Evolutionary conservation across 352 stramenopile species (phyloP).

Genomic region (Globisporangium emineosum): DNA sequence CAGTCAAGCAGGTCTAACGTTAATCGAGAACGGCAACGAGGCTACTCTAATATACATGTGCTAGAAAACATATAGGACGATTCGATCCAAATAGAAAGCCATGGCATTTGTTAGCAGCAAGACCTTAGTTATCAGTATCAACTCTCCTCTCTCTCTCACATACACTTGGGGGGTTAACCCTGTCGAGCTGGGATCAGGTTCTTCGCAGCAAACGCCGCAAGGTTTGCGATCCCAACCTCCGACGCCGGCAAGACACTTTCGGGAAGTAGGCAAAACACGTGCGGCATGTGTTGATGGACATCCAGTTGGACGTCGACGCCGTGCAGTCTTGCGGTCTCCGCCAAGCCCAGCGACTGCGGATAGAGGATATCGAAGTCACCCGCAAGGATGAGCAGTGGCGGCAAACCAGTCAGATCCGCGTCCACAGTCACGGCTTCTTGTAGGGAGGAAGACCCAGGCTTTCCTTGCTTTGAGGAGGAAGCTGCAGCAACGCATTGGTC

Average conservation of each 20-base stretch:
- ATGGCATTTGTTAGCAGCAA: too few relatives aligned
- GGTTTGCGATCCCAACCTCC: slow-evolving; percentile 24
- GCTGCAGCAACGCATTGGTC: slow-evolving; percentile 3
- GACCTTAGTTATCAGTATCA: too few relatives aligned
- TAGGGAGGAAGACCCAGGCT: slow-evolving; percentile 23
- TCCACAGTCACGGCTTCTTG: slow-evolving; percentile 33
- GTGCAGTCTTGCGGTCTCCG: slow-evolving; percentile 29
- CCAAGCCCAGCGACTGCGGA: slow-evolving; percentile 28
- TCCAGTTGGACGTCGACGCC: slow-evolving; percentile 30
- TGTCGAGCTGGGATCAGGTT: slow-evolving; percentile 6
- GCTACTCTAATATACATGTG: too few relatives aligned
- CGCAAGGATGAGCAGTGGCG: slow-evolving; percentile 40
- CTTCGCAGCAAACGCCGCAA: slow-evolving; percentile 34
- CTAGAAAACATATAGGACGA: too few relatives aligned
- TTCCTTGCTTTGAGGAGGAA: slow-evolving; percentile 8
- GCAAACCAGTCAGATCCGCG: slow-evolving; percentile 33
- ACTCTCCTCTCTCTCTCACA: too few relatives aligned
- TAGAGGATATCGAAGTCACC: slow-evolving; percentile 39
- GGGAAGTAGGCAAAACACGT: slow-evolving; percentile 41
- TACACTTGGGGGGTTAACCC: too few relatives aligned
- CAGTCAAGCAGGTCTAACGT: too few relatives aligned
- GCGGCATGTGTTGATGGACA: slow-evolving; percentile 33
- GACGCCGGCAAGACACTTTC: slow-evolving; percentile 35
- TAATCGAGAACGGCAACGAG: too few relatives aligned
- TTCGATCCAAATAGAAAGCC: too few relatives aligned